Base-by-base conservation (phyloP, 2,329 filamentous ascomycete species). In the Elsinoe batatas region DNA sequence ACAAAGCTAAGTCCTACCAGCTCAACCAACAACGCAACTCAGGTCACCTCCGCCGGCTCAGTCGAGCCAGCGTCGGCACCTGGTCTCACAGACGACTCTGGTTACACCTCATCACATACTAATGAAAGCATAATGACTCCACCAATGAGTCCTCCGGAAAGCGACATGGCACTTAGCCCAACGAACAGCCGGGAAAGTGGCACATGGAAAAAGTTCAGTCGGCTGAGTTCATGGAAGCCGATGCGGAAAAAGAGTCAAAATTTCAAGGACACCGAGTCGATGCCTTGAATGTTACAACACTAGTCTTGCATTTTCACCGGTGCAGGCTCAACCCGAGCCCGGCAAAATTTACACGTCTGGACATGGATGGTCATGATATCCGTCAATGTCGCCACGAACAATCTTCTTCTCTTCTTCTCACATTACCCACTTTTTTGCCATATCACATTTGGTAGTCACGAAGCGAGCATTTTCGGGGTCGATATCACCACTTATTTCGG, bases 41-140 rank as follows among this genome's bases (percentile, higher is more conserved):
- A 54, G 20, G 56, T 54, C 55, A 60, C 59, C 10, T 63, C 63
- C 18, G 59, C 61, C 57, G 58, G 66, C 59, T 58, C 61, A 59
- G 53, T 67, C 30, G 58, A 58, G 3, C 57, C 62, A 15, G 62
- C 60, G 65, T 73, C 59, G 64, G 69, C 49, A 73, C 79, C 63
- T 30, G 74, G 75, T 18, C 68, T 82, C 57, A 81, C 79, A 0
- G 85, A 88, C 62, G 85, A 88, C 65, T 85, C 79, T 58, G 79
- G 78, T 56, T 79, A 78, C 59, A 76, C 78, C n/a, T 76, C 76
- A 57, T 83, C 82, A 58, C 67, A 64, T 40, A 60, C 61, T 57
- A 65, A 63, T 58, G 71, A 72, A 1, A 72, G 53, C 85, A 64
- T 84, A 78, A 83, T 88, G 75, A 90, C 87, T 3, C 87, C 87